These are phyloP conservation scores for Colletotrichum noveboracense DNA, from an alignment of 2,329 filamentous ascomycete species.

Conservation along the genomic window DNA sequence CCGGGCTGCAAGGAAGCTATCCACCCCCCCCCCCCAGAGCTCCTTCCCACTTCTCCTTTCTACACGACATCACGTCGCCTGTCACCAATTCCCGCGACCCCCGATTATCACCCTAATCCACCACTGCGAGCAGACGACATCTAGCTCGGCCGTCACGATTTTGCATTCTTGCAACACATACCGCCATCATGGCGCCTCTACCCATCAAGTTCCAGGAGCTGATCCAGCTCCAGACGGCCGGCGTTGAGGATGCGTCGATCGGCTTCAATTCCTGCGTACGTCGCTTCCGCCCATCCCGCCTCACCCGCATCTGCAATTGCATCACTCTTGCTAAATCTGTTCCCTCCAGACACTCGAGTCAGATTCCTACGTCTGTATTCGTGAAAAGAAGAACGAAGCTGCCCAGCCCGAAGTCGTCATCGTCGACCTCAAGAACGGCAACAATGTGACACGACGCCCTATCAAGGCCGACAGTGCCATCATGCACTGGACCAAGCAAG, in stretches of 20 bases:
- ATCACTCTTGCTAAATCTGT: slow-evolving; percentile 79
- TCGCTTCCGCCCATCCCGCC: slow-evolving; percentile 24
- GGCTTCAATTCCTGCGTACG: slow-evolving; percentile 82
- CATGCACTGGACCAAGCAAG: slow-evolving; percentile 97
- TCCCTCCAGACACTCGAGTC: slow-evolving; percentile 92
- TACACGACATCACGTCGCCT: slow-evolving; percentile 12
- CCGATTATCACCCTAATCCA: slow-evolving; percentile 4
- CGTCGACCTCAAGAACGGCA: slow-evolving; percentile 95
- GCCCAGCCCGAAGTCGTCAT: slow-evolving; percentile 95
- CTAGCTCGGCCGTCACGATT: slow-evolving; percentile 1
- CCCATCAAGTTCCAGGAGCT: slow-evolving; percentile 95
- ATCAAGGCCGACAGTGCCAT: slow-evolving; percentile 99
- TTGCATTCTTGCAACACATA: slow-evolving; percentile 8
- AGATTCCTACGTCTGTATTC: slow-evolving; percentile 93
- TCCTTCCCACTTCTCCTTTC: slow-evolving; percentile 17
- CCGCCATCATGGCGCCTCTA: slow-evolving; percentile 65
- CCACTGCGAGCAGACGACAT: background rate
- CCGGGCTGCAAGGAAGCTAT: slow-evolving; percentile 21
- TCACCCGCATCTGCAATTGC: slow-evolving; percentile 61
- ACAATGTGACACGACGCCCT: slow-evolving; percentile 90
- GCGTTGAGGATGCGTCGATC: slow-evolving; percentile 60
- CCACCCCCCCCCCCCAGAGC: background rate
- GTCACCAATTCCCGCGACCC: slow-evolving; percentile 13
- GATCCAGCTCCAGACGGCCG: slow-evolving; percentile 66
- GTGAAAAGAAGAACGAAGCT: slow-evolving; percentile 87